Percentiles rank a stretch among this genome's conserved stretches.
These are phyloP conservation scores for Asterochloris erici DNA, from an alignment of 139 green algal genomes.

Conservation along the genomic window DNA sequence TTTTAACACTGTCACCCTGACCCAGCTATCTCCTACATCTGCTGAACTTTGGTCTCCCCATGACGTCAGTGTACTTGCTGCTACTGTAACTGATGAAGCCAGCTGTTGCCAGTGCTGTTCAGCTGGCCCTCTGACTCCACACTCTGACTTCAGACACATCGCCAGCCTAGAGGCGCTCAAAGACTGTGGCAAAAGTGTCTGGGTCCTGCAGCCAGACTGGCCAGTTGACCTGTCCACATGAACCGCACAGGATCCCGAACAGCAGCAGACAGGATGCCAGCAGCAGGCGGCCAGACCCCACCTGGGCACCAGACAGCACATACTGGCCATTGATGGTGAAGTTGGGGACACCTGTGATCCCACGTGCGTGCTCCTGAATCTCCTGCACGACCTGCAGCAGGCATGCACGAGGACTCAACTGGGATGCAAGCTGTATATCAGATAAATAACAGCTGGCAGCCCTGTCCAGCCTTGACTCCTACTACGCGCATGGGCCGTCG, in stretches of 20 bases:
- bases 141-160: background rate
- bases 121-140: too few species aligned
- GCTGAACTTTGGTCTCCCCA: background rate
- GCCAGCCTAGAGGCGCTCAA: background rate
- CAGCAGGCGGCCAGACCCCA: too few species aligned
- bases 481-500: background rate
- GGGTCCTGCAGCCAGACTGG: background rate
- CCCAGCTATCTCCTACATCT: background rate
- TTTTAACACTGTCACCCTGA: background rate
- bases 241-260: too few species aligned
- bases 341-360: constrained; percentile 50
- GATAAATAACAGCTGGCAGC: background rate
- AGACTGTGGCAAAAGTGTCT: constrained; percentile 21
- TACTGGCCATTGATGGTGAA: constrained; percentile 49
- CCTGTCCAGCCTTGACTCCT: background rate
- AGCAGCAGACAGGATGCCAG: too few species aligned
- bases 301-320: constrained; percentile 43
- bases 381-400: constrained; percentile 15
- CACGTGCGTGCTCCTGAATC: constrained; percentile 10
- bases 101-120: background rate
- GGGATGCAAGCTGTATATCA: background rate
- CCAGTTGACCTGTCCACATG: too few species aligned
- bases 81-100: background rate
- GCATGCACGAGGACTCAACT: background rate
- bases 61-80: background rate